Base-by-base conservation (phyloP, 139 green algal species). In the Desmodesmus armatus region DNA sequence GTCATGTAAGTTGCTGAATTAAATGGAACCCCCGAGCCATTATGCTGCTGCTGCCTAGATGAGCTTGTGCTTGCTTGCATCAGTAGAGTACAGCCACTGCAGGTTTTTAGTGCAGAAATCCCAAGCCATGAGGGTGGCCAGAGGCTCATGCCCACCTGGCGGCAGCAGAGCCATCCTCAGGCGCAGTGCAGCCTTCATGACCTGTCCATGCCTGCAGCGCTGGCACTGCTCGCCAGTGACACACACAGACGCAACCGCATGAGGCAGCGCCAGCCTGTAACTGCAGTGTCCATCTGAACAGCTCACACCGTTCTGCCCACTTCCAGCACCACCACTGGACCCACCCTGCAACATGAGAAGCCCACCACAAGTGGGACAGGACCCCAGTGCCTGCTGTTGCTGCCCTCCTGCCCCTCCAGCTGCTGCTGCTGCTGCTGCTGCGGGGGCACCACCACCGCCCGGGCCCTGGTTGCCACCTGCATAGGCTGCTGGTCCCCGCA, bases 361-460 rank as follows among this genome's bases (percentile, higher is more conserved):
- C 72, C 78, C 67, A 19, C 87, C 80, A 84, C 91, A 94, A 27
- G 49, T 63, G n/a, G 87, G 85, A 75, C 92, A 96, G 15, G 87
- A 47, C 19, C 86, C 90, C 35, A 93, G 83, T 41, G 78, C n/a
- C 55, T 80, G 43, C 5, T 58, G 55, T 37, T 43, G 73, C 89
- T 13, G 31, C 29, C 13, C 65, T 65, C 19, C 67, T 72, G 15
- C 35, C 29, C 21, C 53, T 49, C 21, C 70, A 66, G 2, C 66
- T 71, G 35, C 67, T 4, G 19, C 21, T 74, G 71, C 49, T 11
- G 13, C 67, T 47, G 25, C 29, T 15, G 11, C 35, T 9, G 11
- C 67, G 33, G 33, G 35, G 37, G 17, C 67, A 31, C 37, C 37
- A 75, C 25, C 3, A 51, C 41, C 31, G 29, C 67, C 67, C 33